Conservation (phyloP, 805 yeast genomes). For the Torulaspora maleeae region DNA sequence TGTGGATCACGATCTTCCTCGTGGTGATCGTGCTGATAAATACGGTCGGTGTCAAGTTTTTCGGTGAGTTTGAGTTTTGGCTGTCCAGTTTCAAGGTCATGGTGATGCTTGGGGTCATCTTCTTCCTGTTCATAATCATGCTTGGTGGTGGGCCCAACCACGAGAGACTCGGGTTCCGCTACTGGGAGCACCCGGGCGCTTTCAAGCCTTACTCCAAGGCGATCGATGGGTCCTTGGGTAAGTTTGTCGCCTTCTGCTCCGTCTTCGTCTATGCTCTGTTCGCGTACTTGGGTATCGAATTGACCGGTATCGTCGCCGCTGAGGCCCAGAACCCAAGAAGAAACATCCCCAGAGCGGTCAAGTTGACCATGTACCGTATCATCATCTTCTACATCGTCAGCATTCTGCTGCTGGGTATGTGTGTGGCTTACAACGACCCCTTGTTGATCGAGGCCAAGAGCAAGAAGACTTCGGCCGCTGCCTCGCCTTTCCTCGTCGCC, state of each 20-base stretch:
- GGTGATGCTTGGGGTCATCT: slow-evolving; percentile 61
- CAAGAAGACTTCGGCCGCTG: slow-evolving; percentile 55
- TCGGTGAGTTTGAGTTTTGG: slow-evolving; percentile 47
- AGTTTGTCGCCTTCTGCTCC: slow-evolving; percentile 57
- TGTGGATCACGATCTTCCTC: slow-evolving; percentile 43
- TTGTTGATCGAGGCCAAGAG: slow-evolving; percentile 44
- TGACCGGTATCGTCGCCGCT: slow-evolving; percentile 67
- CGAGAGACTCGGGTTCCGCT: slow-evolving; percentile 69
- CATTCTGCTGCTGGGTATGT: slow-evolving; percentile 60
- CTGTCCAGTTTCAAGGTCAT: slow-evolving; percentile 59
- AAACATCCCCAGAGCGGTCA: slow-evolving; percentile 67
- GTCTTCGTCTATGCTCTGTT: slow-evolving; percentile 63
- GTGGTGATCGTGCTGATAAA: slow-evolving; percentile 37
- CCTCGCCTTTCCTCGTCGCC: slow-evolving; percentile 84
- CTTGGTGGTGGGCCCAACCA: slow-evolving; percentile 76
- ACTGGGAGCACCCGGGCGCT: slow-evolving; percentile 68
- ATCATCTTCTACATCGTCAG: slow-evolving; percentile 57
- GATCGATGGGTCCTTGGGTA: slow-evolving; percentile 46
- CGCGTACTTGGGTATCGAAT: slow-evolving; percentile 67
- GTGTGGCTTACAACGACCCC: slow-evolving; percentile 57
- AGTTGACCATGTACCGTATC: slow-evolving; percentile 65
- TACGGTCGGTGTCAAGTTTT: slow-evolving; percentile 38
- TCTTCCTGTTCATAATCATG: slow-evolving; percentile 58
- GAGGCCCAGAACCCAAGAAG: slow-evolving; percentile 67
- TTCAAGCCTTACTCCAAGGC: slow-evolving; percentile 43